These are phyloP conservation scores for Tillandsia fasciculata DNA, from an alignment of 176 grass and related monocot genomes.

Conservation along the genomic window DNA sequence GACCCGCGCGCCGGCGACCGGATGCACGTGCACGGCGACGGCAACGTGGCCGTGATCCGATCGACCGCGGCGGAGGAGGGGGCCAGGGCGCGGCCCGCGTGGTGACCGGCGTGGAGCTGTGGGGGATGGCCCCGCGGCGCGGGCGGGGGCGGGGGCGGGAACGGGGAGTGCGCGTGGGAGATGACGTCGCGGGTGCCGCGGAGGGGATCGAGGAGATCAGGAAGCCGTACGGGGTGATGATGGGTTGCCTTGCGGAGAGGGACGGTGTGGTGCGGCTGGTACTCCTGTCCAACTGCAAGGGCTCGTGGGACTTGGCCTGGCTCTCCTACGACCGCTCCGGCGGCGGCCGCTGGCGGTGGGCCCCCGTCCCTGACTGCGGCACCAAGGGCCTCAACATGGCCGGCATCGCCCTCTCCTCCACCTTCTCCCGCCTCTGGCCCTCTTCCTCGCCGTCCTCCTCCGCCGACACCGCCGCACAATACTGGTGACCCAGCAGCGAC, in stretches of 20 bases:
- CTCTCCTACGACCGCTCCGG: slow-evolving; percentile 55
- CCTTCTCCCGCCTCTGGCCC: slow-evolving; percentile 81
- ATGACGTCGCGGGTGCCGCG: slow-evolving; percentile 38
- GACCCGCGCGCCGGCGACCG: slow-evolving; percentile 26
- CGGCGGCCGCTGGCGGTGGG: slow-evolving; percentile 47
- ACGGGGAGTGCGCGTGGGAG: slow-evolving; percentile 42
- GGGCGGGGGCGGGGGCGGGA: slow-evolving; percentile 5
- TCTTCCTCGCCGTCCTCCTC: no score
- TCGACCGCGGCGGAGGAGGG: slow-evolving; percentile 43
- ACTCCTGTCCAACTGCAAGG: slow-evolving; percentile 79
- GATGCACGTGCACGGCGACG: slow-evolving; percentile 78
- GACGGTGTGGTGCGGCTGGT: slow-evolving; percentile 66
- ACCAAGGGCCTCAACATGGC: slow-evolving; percentile 90
- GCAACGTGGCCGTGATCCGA: slow-evolving; percentile 60
- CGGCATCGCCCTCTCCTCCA: slow-evolving; percentile 88
- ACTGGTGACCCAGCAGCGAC: no score
- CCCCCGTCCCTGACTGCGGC: slow-evolving; percentile 81
- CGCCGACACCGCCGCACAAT: no score
- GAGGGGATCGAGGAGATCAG: slow-evolving; percentile 52
- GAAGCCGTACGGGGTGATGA: slow-evolving; percentile 82
- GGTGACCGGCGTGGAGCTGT: slow-evolving; percentile 64
- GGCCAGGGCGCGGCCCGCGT: slow-evolving; percentile 26
- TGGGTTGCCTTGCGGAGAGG: slow-evolving; percentile 73
- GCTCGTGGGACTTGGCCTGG: slow-evolving; percentile 78
- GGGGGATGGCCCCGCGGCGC: slow-evolving; percentile 34